Evolutionary conservation across 2,329 filamentous ascomycete genomes (phyloP).

Genomic region (Aspergillus clavatus): DNA sequence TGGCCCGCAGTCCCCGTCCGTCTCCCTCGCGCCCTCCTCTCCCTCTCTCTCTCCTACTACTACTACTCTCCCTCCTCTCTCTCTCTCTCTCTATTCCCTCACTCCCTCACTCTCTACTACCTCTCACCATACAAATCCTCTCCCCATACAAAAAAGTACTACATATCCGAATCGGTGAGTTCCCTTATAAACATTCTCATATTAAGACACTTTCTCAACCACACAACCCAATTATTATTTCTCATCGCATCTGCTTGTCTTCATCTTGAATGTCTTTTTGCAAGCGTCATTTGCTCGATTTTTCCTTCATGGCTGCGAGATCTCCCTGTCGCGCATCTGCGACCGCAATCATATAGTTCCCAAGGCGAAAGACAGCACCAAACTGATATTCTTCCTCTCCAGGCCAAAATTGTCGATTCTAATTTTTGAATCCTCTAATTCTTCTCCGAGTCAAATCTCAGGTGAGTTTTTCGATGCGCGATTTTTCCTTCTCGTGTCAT

Average conservation of each 20-base stretch:
- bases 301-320: constrained; percentile 20
- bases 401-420: constrained; percentile 11
- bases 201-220: constrained; percentile 21
- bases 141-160: constrained; percentile 38
- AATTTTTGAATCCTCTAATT: constrained; percentile 8
- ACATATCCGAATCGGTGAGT: constrained; percentile 35
- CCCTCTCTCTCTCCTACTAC: constrained; percentile 22
- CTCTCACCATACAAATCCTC: constrained; percentile 33
- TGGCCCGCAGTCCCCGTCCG: constrained; percentile 22
- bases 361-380: constrained; percentile 6
- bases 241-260: constrained; percentile 13
- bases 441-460: constrained; percentile 10
- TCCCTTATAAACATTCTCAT: constrained; percentile 28
- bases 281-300: constrained; percentile 16
- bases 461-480: constrained; percentile 16
- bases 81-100: constrained; percentile 24
- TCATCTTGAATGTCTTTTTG: constrained; percentile 12
- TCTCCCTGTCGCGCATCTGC: constrained; percentile 21
- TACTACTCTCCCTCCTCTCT: constrained; percentile 23
- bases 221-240: constrained; percentile 24
- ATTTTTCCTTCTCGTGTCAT: constrained; percentile 15
- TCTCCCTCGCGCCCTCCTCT: constrained; percentile 25
- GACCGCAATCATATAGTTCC: constrained; percentile 20
- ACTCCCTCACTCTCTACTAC: constrained; percentile 29
- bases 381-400: constrained; percentile 8